Conservation (phyloP, 768 basidiomycete genomes). For the Pilatotrama ljubarskyi region DNA sequence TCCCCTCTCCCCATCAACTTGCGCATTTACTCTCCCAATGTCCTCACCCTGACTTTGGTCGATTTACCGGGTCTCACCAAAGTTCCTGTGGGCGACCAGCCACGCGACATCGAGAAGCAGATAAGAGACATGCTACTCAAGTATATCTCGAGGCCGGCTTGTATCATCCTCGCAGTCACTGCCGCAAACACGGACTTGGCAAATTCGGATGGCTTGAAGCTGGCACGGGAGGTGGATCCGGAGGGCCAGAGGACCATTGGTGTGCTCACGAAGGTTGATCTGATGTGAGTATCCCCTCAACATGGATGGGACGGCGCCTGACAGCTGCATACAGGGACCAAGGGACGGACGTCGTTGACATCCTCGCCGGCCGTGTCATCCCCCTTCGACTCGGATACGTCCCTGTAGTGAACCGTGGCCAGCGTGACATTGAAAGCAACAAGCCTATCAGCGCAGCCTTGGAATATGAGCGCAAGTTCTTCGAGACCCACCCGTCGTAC, state of each 20-base stretch:
- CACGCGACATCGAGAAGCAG: slow-evolving; percentile 95
- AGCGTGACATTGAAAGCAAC: slow-evolving; percentile 90
- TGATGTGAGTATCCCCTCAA: slow-evolving; percentile 68
- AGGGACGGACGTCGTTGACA: slow-evolving; percentile 98
- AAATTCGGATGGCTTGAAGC: slow-evolving; percentile 93
- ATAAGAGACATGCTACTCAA: slow-evolving; percentile 96
- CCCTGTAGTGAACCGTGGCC: slow-evolving; percentile 97
- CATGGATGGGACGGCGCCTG: slow-evolving; percentile 14
- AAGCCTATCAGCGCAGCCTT: slow-evolving; percentile 86
- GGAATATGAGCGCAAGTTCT: slow-evolving; percentile 89
- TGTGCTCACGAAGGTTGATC: slow-evolving; percentile 96
- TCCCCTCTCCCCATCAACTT: slow-evolving; percentile 97
- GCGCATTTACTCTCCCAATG: slow-evolving; percentile 95
- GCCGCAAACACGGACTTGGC: slow-evolving; percentile 96
- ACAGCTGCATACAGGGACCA: slow-evolving; percentile 65
- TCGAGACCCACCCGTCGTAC: slow-evolving; percentile 93
- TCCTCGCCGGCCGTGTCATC: slow-evolving; percentile 95
- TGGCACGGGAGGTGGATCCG: slow-evolving; percentile 86
- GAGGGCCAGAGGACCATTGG: slow-evolving; percentile 97
- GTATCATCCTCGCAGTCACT: slow-evolving; percentile 95
- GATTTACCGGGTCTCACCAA: slow-evolving; percentile 96
- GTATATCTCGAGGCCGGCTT: slow-evolving; percentile 92
- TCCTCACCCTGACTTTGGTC: slow-evolving; percentile 95
- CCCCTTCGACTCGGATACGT: slow-evolving; percentile 96
- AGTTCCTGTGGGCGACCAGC: slow-evolving; percentile 89